These are phyloP conservation scores for Venturiaceae sp. DNA, from an alignment of 2,329 filamentous ascomycete species.

Conservation along the genomic window DNA sequence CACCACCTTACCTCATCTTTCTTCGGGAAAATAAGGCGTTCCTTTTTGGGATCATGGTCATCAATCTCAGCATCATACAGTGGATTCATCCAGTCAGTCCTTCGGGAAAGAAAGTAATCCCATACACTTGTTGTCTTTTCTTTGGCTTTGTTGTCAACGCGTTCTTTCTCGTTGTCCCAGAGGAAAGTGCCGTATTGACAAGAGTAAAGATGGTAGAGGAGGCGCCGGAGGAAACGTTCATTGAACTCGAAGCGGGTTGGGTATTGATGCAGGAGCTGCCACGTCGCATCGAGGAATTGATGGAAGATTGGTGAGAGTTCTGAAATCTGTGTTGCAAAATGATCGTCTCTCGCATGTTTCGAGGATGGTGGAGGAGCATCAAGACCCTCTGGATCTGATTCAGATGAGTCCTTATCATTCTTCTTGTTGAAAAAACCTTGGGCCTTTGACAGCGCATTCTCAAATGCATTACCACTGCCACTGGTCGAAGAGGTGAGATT, in stretches of 20 bases:
- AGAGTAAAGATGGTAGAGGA: constrained; percentile 90
- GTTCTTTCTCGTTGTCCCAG: constrained; percentile 88
- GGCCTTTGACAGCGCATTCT: constrained; percentile 75
- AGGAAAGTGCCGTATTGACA: constrained; percentile 97
- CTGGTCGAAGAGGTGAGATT: constrained; percentile 9
- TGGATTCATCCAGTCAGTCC: constrained; percentile 71
- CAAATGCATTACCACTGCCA: constrained; percentile 61
- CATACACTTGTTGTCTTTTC: constrained; percentile 80
- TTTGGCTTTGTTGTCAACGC: constrained; percentile 56
- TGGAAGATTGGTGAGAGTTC: constrained; percentile 89
- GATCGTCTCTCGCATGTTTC: constrained; percentile 34
- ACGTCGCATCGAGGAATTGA: constrained; percentile 91
- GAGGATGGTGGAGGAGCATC: constrained; percentile 21
- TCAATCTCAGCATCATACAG: constrained; percentile 68
- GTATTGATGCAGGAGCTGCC: constrained; percentile 78
- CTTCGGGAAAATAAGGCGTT: constrained; percentile 74
- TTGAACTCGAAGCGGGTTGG: constrained; percentile 93
- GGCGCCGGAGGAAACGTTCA: constrained; percentile 77
- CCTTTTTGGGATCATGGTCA: constrained; percentile 68
- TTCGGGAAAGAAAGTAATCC: constrained; percentile 85
- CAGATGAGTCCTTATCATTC: constrained; percentile 52
- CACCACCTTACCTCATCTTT: constrained; percentile 83
- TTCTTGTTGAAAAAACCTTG: constrained; percentile 84
- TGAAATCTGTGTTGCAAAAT: constrained; percentile 68
- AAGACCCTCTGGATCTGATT: constrained; percentile 45